Evolutionary conservation across 2,329 filamentous ascomycete species (phyloP).

Genomic region (Juglanconis juglandina): DNA sequence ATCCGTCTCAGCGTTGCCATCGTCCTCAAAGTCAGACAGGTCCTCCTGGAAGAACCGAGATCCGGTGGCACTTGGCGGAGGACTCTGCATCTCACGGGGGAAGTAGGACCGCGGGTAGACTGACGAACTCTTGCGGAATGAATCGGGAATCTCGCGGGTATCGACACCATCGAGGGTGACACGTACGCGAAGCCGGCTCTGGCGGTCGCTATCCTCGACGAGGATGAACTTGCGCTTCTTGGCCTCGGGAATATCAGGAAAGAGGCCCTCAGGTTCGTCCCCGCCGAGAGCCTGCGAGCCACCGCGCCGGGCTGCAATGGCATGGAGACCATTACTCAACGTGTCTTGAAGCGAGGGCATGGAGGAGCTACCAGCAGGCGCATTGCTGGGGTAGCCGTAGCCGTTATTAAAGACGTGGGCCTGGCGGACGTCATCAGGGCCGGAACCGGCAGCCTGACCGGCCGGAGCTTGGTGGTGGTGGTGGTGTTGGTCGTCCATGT

Average conservation of each 20-base stretch:
- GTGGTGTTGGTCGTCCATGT: conserved; percentile 54
- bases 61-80: conserved; percentile 71
- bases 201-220: conserved; percentile 82
- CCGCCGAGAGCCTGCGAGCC: conserved; percentile 43
- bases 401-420: conserved; percentile 67
- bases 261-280: conserved; percentile 67
- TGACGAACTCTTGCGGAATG: conserved; percentile 83
- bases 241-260: conserved; percentile 81
- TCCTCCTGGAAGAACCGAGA: conserved; percentile 72
- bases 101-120: conserved; percentile 92
- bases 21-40: conserved; percentile 53
- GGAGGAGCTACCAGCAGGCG: conserved; percentile 52
- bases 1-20: conserved; percentile 49
- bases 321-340: conserved; percentile 37
- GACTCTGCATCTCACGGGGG: conserved; percentile 86
- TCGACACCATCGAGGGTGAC: conserved; percentile 92
- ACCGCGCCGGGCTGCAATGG: conserved; percentile 34
- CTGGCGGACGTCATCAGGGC: conserved; percentile 65
- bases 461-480: conserved; percentile 56
- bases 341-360: conserved; percentile 65
- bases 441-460: conserved; percentile 19
- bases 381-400: conserved; percentile 63
- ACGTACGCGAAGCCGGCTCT: conserved; percentile 78
- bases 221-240: conserved; percentile 97
- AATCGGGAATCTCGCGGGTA: conserved; percentile 93